Base-by-base conservation (phyloP, 352 stramenopile species). In the Saprolegnia diclina region DNA sequence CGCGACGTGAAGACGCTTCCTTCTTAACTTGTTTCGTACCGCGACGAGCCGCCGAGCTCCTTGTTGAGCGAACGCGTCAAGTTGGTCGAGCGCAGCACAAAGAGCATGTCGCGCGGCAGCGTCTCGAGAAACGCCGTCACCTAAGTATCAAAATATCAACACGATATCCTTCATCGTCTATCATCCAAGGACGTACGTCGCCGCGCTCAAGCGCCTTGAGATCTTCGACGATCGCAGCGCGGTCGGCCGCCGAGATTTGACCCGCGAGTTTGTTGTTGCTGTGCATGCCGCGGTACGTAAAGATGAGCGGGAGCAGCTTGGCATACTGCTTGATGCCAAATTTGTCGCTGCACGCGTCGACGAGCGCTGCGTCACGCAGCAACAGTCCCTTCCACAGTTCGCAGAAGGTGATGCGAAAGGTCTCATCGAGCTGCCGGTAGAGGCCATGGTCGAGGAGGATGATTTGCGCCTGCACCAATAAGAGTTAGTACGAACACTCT, bases 371-470 rank as follows among this genome's bases (percentile, higher is more conserved):
- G 74, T 99, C 91, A 21, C 90, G 89, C 66, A 98, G 79, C 6
- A 99, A 80, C 65, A 99, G 94, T 14, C 88, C 89, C 66, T 90
- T 87, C 97, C 97, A 99, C 38, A 99, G 76, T 56, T 95, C 80
- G 46, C 93, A 97, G 78, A 99, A 98, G 0, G 87, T 87, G 44
- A 95, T 81, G 32, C 96, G 91, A 76, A 99, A 99, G 22, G 91
- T 76, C 37, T 85, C 78, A 61, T 98, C 94, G 19, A 99, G 77
- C 40, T 95, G 79, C 21, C 96, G 87, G 65, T 99, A 99, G 4
- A 99, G 77, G 21, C 97, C 97, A 74, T 99, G 97, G 78, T 99
- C 97, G 1, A 99, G 82, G 13, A 99, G 77, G 45, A 99, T 95
- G 29, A 99, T 80, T 79, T 98, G 87, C 18, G 92, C 82, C 67